These are phyloP conservation scores for Lachancea cidri DNA, from an alignment of 805 yeast genomes.

Conservation along the genomic window DNA sequence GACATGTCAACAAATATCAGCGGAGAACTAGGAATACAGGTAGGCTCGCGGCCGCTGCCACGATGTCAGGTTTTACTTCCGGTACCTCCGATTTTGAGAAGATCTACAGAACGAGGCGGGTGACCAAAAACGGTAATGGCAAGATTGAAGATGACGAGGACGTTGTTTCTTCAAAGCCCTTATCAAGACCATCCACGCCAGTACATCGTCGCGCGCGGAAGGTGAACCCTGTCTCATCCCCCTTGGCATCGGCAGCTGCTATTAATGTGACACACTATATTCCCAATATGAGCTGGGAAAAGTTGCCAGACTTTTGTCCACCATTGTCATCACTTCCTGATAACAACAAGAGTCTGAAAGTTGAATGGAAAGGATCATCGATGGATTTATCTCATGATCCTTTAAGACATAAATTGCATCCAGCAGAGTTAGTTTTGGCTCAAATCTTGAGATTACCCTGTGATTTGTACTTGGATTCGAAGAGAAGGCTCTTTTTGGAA, in stretches of 20 bases:
- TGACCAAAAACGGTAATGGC: conserved; percentile 9
- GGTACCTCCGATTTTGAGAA: conserved; percentile 14
- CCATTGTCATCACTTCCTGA: conserved; percentile 55
- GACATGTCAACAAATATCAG: conserved; percentile 2
- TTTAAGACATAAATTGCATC: conserved; percentile 66
- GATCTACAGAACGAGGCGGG: conserved; percentile 19
- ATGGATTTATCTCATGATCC: conserved; percentile 86
- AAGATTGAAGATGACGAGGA: conserved; percentile 8
- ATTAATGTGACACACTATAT: conserved; percentile 32
- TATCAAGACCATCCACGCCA: conserved; percentile 23
- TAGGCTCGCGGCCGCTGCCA: conserved; percentile 5
- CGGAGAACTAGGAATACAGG: neutral
- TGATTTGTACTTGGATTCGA: conserved; percentile 73
- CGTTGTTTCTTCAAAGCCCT: conserved; percentile 8
- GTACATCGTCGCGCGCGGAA: conserved; percentile 16
- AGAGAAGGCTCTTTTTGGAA: conserved; percentile 81
- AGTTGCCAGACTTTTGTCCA: conserved; percentile 82
- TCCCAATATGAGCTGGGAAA: conserved; percentile 57
- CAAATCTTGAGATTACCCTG: conserved; percentile 86
- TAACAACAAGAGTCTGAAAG: conserved; percentile 63
- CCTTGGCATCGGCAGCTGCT: conserved; percentile 27
- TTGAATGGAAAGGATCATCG: conserved; percentile 98
- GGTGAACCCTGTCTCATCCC: conserved; percentile 30
- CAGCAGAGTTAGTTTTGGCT: conserved; percentile 84
- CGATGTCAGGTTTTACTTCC: conserved; percentile 7